Conservation (phyloP, 2,329 filamentous ascomycete species). For the Xylaria hypoxylon region DNA sequence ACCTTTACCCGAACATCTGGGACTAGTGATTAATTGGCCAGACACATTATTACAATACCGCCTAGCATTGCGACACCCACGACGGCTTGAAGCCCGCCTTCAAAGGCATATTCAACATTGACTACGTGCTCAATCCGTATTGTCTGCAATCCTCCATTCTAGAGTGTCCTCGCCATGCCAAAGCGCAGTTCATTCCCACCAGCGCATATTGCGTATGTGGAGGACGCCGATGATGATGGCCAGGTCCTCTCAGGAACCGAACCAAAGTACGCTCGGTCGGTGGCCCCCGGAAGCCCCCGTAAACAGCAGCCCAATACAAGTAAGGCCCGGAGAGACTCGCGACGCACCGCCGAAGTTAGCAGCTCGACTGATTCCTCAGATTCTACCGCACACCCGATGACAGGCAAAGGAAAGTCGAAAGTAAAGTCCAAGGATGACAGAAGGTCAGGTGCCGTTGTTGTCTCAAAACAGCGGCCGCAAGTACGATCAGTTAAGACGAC, state of each 20-base stretch:
- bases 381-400: slow-evolving; percentile 53
- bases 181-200: slow-evolving; percentile 51
- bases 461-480: slow-evolving; percentile 48
- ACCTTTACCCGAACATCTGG: slow-evolving; percentile 14
- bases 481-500: slow-evolving; percentile 55
- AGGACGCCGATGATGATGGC: slow-evolving; percentile 64
- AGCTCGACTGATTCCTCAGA: slow-evolving; percentile 51
- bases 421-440: slow-evolving; percentile 50
- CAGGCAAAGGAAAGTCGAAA: slow-evolving; percentile 42
- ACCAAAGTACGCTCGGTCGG: slow-evolving; percentile 60
- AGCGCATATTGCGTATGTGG: slow-evolving; percentile 56
- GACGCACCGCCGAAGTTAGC: slow-evolving; percentile 54
- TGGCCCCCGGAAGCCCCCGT: slow-evolving; percentile 57
- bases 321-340: slow-evolving; percentile 58
- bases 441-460: slow-evolving; percentile 43
- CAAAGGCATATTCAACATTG: slow-evolving; percentile 33
- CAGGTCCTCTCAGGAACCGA: slow-evolving; percentile 55
- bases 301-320: slow-evolving; percentile 66
- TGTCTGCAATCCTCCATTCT: slow-evolving; percentile 29
- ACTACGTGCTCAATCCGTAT: slow-evolving; percentile 40
- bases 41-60: neutral
- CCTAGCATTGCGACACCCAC: neutral
- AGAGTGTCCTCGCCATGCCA: slow-evolving; percentile 54
- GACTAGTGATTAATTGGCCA: slow-evolving; percentile 23
- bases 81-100: slow-evolving; percentile 26